Evolutionary conservation across 208 protist genomes (phyloP), one percentile per base, ranked within the genome.

Genomic region (Leptomonas pyrrhocoris): DNA sequence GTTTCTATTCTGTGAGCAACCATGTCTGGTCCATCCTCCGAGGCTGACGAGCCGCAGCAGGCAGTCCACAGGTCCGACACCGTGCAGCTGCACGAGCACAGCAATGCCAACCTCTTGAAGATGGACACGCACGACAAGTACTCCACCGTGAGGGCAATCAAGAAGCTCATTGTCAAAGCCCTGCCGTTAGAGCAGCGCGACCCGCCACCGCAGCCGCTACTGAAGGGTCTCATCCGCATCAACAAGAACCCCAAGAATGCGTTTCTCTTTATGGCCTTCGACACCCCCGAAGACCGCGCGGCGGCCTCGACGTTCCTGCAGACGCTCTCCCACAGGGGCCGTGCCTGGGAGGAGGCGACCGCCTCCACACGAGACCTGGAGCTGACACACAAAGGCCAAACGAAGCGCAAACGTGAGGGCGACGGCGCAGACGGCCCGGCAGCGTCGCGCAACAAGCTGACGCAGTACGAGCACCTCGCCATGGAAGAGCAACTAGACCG

Each of bases 71-170:
- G 65, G 0, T 46, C 31, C 34, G 60, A 48, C 18, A 28, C 54
- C 2, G 73, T 83, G 21, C 48, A 62, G 46, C 84, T 95, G 50
- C 85, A 81, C 21, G 65, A 87, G 64, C 88, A 95, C 77, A 92
- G 83, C 75, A 97, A 97, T 55, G 81, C 83, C 40, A 88, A 95
- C 58, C 77, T 97, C 3, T 75, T 97, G 16, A 97, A 97, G 74
- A 90, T 95, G 6, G 84, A 97, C 78, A 95, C 89, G 7, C 78
- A 89, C 65, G 90, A 97, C 65, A 80, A 65, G 18, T 96, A 93
- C 74, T 89, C 85, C 38, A 97, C 93, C 25, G 81, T 84, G 8
- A 68, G 75, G 2, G 72, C 83, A 9, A 74, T 97, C 50, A 92
- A 90, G 63, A 93, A 92, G 70, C 61, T 81, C 34, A 94, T 96